Conservation (phyloP, 495 filamentous ascomycete species). For the Hypoxylon fuscum region DNA sequence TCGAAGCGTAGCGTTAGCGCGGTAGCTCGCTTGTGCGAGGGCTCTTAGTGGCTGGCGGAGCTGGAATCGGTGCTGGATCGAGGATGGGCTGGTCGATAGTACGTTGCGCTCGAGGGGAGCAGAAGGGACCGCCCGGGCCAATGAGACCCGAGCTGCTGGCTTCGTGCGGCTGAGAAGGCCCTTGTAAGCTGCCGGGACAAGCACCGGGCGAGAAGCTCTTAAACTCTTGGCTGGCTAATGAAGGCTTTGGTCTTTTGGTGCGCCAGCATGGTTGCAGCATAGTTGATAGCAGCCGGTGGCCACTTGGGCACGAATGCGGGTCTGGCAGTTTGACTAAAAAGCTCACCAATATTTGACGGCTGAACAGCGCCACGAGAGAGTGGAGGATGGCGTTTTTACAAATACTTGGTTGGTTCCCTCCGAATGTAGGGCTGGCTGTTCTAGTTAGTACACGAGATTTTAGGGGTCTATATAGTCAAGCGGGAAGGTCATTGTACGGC, state of each 20-base stretch:
- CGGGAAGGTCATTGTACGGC: not conserved
- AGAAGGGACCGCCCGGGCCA: conserved; percentile 11
- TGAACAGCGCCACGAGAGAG: conserved; percentile 7
- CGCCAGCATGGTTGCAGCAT: too few species aligned
- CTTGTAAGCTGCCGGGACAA: conserved; percentile 24
- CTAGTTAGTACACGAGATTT: too few species aligned
- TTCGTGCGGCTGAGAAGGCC: conserved; percentile 37
- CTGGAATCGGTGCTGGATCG: conserved; percentile 16
- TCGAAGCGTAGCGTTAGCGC: conserved; percentile 20
- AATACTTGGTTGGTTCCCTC: conserved; percentile 16
- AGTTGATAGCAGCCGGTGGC: not conserved
- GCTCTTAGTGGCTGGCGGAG: conserved; percentile 24
- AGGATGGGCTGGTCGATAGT: conserved; percentile 32
- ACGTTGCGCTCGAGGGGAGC: not conserved
- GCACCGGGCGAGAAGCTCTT: not conserved
- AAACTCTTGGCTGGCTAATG: not conserved
- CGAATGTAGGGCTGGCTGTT: not conserved
- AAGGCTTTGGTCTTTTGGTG: not conserved
- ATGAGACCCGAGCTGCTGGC: conserved; percentile 1
- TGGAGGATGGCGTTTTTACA: conserved; percentile 22
- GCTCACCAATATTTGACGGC: conserved; percentile 3
- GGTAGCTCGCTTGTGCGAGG: conserved; percentile 15
- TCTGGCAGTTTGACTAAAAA: conserved; percentile 9
- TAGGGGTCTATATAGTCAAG: not conserved
- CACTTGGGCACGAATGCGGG: conserved; percentile 13